Evolutionary conservation across 2,329 filamentous ascomycete genomes (phyloP).

Genomic region (Colletotrichum lentis): DNA sequence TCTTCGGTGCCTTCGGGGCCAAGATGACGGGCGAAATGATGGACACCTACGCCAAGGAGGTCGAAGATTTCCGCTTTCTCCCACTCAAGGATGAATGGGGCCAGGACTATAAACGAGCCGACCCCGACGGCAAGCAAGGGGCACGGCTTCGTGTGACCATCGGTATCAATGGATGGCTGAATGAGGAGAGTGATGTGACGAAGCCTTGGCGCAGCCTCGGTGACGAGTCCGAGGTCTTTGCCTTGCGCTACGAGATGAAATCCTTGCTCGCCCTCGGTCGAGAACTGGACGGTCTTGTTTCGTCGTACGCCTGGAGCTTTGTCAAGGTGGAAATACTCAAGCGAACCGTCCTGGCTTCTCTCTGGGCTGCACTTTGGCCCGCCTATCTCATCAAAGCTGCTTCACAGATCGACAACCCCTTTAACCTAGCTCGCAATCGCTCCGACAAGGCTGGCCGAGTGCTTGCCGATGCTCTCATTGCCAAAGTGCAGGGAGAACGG

Average conservation of each 20-base stretch:
- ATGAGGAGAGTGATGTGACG: constrained; percentile 75
- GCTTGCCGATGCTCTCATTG: constrained; percentile 83
- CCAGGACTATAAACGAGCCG: constrained; percentile 42
- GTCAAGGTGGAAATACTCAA: constrained; percentile 80
- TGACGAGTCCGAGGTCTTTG: constrained; percentile 79
- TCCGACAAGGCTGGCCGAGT: constrained; percentile 83
- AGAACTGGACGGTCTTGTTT: constrained; percentile 74
- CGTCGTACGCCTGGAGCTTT: constrained; percentile 76
- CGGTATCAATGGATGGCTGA: constrained; percentile 87
- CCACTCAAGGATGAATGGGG: constrained; percentile 67
- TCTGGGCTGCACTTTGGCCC: constrained; percentile 76
- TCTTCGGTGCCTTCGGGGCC: constrained; percentile 90
- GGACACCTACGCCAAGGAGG: constrained; percentile 85
- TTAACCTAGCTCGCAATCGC: constrained; percentile 76
- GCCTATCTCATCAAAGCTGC: constrained; percentile 72
- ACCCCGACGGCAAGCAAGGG: constrained; percentile 44
- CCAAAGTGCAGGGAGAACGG: constrained; percentile 81
- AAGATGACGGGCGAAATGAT: constrained; percentile 83
- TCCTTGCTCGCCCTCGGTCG: constrained; percentile 79
- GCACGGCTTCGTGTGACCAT: constrained; percentile 80
- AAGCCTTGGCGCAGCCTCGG: constrained; percentile 81
- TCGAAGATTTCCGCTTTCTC: constrained; percentile 82
- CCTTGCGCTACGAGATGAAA: constrained; percentile 82
- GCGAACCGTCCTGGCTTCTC: constrained; percentile 71
- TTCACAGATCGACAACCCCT: constrained; percentile 80